A percentile compares a stretch with the other conserved stretches of the same genome.
phyloP scores from a whole-genome alignment of 495 filamentous ascomycete genomes.

The Talaromyces stipitatus region DNA sequence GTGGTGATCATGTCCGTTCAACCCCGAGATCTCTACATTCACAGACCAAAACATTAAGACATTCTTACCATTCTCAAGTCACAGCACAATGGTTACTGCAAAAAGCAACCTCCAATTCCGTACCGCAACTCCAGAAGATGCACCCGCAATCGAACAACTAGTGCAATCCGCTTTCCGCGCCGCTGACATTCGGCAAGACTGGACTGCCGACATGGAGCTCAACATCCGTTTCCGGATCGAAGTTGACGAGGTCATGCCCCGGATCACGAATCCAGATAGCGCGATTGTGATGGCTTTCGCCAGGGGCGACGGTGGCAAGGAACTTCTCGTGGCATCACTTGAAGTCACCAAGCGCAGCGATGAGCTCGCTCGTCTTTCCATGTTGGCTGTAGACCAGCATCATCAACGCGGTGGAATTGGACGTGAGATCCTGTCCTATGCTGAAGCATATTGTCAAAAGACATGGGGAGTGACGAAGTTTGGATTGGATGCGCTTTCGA shows the following conservation, averaged over 20 bases:
- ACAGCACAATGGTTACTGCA: constrained; percentile 6
- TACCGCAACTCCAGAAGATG: constrained; percentile 22
- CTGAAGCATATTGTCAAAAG: constrained; percentile 26
- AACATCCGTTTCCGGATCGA: constrained; percentile 21
- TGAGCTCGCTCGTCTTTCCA: constrained; percentile 25
- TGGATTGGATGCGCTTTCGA: constrained; percentile 32
- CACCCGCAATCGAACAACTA: constrained; percentile 18
- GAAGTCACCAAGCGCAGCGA: constrained; percentile 17
- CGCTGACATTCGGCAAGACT: constrained; percentile 25
- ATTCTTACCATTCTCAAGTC: background rate
- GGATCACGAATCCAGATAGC: constrained; percentile 30
- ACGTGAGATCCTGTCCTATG: constrained; percentile 26
- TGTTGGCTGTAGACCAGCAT: constrained; percentile 31
- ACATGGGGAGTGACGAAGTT: constrained; percentile 21
- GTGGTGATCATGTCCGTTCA: background rate
- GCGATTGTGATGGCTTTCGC: constrained; percentile 24
- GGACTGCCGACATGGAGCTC: constrained; percentile 31
- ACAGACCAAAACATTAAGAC: background rate
- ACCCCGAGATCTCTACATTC: background rate
- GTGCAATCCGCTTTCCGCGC: constrained; percentile 37
- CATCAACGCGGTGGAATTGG: constrained; percentile 33
- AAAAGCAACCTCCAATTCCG: constrained; percentile 19
- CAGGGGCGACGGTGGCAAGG: constrained; percentile 3
- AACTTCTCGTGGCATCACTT: constrained; percentile 25
- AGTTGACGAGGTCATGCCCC: constrained; percentile 18